These are phyloP conservation scores for Cardamine resedifolia DNA, from an alignment of 345 rosid genomes.

Conservation along the genomic window DNA sequence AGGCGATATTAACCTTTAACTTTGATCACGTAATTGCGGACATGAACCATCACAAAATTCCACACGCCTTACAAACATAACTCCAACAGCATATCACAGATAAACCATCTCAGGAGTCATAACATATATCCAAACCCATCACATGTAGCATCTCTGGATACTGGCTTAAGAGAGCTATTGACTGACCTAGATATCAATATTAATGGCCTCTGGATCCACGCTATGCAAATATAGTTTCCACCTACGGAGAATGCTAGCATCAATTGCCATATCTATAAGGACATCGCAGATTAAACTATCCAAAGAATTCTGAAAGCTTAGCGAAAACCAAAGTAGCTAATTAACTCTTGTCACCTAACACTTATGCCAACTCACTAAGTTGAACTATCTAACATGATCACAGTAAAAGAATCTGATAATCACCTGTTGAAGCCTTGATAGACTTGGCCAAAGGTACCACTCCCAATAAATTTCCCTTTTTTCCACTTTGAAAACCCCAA, in stretches of 20 bases:
- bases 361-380: not conserved
- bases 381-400: not conserved
- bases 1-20: not conserved
- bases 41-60: conserved; percentile 11
- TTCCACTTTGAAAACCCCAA: conserved; percentile 65
- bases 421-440: conserved; percentile 95
- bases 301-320: not conserved
- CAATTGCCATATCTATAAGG: conserved; percentile 6
- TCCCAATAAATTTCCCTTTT: conserved; percentile 86
- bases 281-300: not conserved
- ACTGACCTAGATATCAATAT: not conserved
- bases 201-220: not conserved
- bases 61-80: not conserved
- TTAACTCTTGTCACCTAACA: conserved; percentile 4
- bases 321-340: not conserved
- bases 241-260: conserved; percentile 14
- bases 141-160: conserved; percentile 3
- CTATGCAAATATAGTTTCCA: not conserved
- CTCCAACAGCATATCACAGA: not conserved
- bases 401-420: not conserved
- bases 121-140: not conserved
- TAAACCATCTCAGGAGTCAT: not conserved
- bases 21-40: not conserved
- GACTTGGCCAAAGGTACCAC: conserved; percentile 97
- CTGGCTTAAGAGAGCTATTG: not conserved